Evolutionary conservation across 768 basidiomycete genomes (phyloP), one percentile per base, ranked within the genome.

Genomic region (Albatrellus ellisii): DNA sequence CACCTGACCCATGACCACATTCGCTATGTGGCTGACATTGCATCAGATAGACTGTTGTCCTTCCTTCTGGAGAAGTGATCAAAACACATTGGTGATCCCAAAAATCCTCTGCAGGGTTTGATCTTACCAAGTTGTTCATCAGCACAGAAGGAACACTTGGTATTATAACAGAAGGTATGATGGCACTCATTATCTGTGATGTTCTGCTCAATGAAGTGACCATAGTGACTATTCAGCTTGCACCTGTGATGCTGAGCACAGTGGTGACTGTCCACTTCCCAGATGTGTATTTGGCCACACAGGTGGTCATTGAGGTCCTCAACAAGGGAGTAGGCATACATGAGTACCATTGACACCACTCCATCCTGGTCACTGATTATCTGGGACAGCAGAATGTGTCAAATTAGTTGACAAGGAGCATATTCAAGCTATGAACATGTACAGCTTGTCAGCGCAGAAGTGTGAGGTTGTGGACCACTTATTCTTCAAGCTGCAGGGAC

Each of bases 51-150:
- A 94, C 88, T 0, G 83, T 91, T 2, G 90, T 95, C 0, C 73
- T 94, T 2, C 86, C 90, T 2, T 77, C 75, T 4, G 91, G 91
- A 1, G 75, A 89, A 55, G 79, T 94, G 10, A 91, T 95, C 56
- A 91, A 91, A 54, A 95, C 91, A 2, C 75, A 89, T 3, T 63
- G 69, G 18, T 66, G 83, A 21, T 69, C 83, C 3, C 65, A 87
- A 26, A 94, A 95, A 55, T 88, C 82, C 0, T 80, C 88, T 0
- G 86, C 89, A 0, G 90, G 91, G 1, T 90, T 83, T 46, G 90
- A 94, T 52, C 61, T 69, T 1, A 89, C 85, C 0, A 90, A 90
- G 45, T 53, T 90, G 5, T 90, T 92, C 59, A 81, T 91, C 37
- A 89, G 89, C 18, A 86, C 86, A 0, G 75, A 77, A 46, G 75